A percentile compares a stretch with the other conserved stretches of the same genome.
Evolutionary conservation across 1,284 basidiomycete genomes (phyloP).

Genomic region (Leucoagaricus sp.): DNA sequence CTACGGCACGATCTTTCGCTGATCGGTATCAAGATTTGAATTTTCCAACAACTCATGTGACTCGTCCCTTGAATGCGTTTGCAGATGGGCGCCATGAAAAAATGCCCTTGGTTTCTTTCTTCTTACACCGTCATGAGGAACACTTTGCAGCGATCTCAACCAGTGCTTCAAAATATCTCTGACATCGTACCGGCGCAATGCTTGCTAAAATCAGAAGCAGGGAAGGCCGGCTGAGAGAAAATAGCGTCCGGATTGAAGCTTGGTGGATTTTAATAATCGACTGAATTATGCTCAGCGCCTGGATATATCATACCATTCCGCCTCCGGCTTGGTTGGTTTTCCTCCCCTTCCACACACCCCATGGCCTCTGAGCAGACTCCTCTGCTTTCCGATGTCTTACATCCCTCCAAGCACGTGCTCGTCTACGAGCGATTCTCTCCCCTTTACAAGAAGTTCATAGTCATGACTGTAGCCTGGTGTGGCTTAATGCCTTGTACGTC

Average conservation of each 20-base stretch:
- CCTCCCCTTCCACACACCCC: neutral
- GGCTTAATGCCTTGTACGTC: conserved; percentile 17
- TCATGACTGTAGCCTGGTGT: conserved; percentile 14
- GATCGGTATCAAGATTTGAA: too few relatives aligned
- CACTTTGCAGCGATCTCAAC: too few relatives aligned
- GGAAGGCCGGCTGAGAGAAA: neutral
- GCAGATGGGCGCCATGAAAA: too few relatives aligned
- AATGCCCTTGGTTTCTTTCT: too few relatives aligned
- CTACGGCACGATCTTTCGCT: too few relatives aligned
- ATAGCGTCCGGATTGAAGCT: neutral
- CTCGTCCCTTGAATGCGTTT: too few relatives aligned
- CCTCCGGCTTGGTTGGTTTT: neutral
- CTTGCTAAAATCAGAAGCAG: neutral
- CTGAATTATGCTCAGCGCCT: neutral
- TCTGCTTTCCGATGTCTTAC: neutral
- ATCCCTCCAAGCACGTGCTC: conserved; percentile 7
- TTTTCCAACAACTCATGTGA: too few relatives aligned
- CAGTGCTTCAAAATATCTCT: too few relatives aligned
- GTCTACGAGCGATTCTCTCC: conserved; percentile 17
- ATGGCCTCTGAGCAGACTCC: conserved; percentile 11
- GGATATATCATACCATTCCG: neutral
- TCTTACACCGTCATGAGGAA: too few relatives aligned
- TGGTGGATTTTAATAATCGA: neutral
- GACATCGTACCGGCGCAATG: too few relatives aligned
- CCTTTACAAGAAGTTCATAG: conserved; percentile 14